Evolutionary conservation across 2,329 filamentous ascomycete species (phyloP).

Genomic region (Trichoderma sp.): DNA sequence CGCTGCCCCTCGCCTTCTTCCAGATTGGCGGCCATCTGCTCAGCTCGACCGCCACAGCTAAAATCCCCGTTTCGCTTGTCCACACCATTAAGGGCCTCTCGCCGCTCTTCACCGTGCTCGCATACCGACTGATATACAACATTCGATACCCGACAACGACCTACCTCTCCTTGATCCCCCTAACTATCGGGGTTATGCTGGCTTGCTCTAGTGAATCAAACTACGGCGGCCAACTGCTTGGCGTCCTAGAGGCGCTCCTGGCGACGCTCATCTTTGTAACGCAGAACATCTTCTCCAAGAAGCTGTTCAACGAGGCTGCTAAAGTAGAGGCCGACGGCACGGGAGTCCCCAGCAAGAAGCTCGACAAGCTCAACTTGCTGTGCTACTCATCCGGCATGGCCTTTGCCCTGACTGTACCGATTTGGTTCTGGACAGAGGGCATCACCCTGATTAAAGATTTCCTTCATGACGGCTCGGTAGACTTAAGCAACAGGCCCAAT

Average conservation of each 20-base stretch:
- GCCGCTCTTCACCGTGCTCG: constrained; percentile 90
- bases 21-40: constrained; percentile 92
- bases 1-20: constrained; percentile 88
- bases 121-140: constrained; percentile 85
- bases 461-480: constrained; percentile 75
- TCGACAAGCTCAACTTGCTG: constrained; percentile 94
- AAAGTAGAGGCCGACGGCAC: constrained; percentile 75
- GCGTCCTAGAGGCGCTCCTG: constrained; percentile 84
- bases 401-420: constrained; percentile 81
- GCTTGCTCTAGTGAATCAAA: constrained; percentile 82
- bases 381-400: constrained; percentile 97
- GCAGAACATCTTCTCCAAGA: constrained; percentile 98
- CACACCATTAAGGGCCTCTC: constrained; percentile 99
- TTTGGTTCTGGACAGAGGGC: constrained; percentile 93
- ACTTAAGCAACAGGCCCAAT: constrained; percentile 59
- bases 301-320: constrained; percentile 92
- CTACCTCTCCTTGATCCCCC: constrained; percentile 84
- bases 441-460: constrained; percentile 76
- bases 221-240: constrained; percentile 83
- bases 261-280: constrained; percentile 96
- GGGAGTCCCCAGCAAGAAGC: constrained; percentile 67
- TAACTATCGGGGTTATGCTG: constrained; percentile 93
- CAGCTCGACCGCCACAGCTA: constrained; percentile 88
- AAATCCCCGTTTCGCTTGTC: constrained; percentile 94
- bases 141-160: constrained; percentile 86